A percentile compares a stretch with the other conserved stretches of the same genome.
Evolutionary conservation across 495 filamentous ascomycete genomes (phyloP).

Genomic region (Xylaria nigripes): DNA sequence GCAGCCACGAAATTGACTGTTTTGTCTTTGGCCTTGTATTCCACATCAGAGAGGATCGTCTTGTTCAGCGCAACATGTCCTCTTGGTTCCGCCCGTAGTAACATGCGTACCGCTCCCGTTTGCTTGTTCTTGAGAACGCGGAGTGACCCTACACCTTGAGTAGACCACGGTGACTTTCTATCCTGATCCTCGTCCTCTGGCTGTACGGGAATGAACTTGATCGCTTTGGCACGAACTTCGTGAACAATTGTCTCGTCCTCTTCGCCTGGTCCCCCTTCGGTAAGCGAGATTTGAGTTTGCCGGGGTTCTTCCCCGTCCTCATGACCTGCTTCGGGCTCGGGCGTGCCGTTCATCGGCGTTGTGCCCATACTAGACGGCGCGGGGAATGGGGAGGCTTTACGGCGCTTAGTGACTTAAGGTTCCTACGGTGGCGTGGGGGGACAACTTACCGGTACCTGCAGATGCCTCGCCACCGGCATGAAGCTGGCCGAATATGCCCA

Average conservation of each 20-base stretch:
- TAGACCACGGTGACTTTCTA: slow-evolving; percentile 45
- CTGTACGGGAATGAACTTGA: slow-evolving; percentile 38
- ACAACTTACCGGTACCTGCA: slow-evolving; percentile 37
- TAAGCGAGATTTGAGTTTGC: slow-evolving; percentile 56
- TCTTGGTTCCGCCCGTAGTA: slow-evolving; percentile 60
- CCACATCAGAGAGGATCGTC: slow-evolving; percentile 46
- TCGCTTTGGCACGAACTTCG: slow-evolving; percentile 54
- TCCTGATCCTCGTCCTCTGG: slow-evolving; percentile 32
- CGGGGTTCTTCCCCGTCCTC: slow-evolving; percentile 43
- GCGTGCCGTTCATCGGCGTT: slow-evolving; percentile 54
- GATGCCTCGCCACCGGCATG: slow-evolving; percentile 32
- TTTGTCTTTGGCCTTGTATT: slow-evolving; percentile 48
- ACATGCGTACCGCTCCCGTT: slow-evolving; percentile 52
- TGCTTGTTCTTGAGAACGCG: slow-evolving; percentile 60
- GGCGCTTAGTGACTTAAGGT: slow-evolving; percentile 12
- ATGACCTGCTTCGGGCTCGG: slow-evolving; percentile 46
- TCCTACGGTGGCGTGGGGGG: neutral
- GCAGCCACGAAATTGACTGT: slow-evolving; percentile 50
- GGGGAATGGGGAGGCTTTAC: slow-evolving; percentile 39
- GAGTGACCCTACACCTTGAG: slow-evolving; percentile 55
- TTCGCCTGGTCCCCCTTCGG: slow-evolving; percentile 55
- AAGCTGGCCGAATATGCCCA: slow-evolving; percentile 16
- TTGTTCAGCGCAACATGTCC: slow-evolving; percentile 65
- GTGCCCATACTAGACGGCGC: slow-evolving; percentile 46
- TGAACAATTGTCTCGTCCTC: slow-evolving; percentile 59